Conservation (phyloP, 2,329 filamentous ascomycete genomes). For the Nigrospora osmanthi region DNA sequence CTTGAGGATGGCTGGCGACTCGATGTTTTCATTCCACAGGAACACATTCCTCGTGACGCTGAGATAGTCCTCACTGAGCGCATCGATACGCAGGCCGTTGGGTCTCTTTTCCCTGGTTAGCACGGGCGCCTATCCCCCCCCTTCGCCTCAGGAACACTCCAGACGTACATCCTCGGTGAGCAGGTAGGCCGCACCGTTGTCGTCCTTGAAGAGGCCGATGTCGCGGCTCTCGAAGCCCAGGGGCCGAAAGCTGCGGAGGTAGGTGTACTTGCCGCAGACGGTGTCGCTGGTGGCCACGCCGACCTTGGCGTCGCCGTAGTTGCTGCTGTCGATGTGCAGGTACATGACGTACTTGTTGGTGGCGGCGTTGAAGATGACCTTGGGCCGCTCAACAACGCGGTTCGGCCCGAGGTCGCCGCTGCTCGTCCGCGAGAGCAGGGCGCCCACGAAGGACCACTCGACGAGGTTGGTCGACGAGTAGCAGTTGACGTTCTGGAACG, state of each 20-base stretch:
- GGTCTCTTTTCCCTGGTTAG: conserved; percentile 29
- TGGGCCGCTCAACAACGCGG: conserved; percentile 59
- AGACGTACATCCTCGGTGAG: conserved; percentile 51
- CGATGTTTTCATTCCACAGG: conserved; percentile 45
- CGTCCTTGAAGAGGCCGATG: conserved; percentile 53
- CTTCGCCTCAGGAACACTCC: not conserved
- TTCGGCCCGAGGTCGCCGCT: conserved; percentile 50
- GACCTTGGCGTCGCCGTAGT: conserved; percentile 56
- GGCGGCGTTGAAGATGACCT: conserved; percentile 59
- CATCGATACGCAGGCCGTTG: conserved; percentile 50
- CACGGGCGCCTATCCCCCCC: not conserved
- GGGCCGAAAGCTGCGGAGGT: conserved; percentile 30
- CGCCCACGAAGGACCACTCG: conserved; percentile 54
- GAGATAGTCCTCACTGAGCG: conserved; percentile 49
- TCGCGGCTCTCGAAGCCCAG: conserved; percentile 46
- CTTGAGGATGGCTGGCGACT: conserved; percentile 58
- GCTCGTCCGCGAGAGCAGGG: conserved; percentile 44
- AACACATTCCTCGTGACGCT: conserved; percentile 40
- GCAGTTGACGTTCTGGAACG: conserved; percentile 60
- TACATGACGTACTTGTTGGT: conserved; percentile 61
- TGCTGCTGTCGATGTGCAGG: conserved; percentile 56
- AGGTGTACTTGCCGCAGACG: conserved; percentile 52
- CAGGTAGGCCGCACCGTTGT: conserved; percentile 52
- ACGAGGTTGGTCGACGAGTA: conserved; percentile 56
- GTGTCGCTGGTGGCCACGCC: conserved; percentile 52